Percentiles rank a stretch among this genome's conserved stretches.
These are phyloP conservation scores for Aphanomyces cochlioides DNA, from an alignment of 352 stramenopile genomes.

Conservation along the genomic window DNA sequence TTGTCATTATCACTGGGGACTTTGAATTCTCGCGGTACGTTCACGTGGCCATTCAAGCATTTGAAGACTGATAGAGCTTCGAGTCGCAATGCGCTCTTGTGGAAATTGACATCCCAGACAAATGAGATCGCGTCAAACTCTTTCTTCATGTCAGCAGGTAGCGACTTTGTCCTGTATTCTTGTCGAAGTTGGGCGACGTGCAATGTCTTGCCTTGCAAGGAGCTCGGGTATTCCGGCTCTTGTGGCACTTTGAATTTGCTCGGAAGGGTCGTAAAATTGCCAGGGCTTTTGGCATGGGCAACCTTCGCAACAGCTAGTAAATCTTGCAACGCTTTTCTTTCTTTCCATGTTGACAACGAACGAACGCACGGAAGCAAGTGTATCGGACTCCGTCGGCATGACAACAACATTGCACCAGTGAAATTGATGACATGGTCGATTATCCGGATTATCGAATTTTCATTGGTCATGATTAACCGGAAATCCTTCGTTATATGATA, in stretches of 20 bases:
- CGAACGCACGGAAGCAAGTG: no score
- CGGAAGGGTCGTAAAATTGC: slow-evolving; percentile 13
- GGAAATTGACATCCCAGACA: slow-evolving; percentile 11
- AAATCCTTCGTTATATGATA: no score
- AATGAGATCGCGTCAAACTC: slow-evolving; percentile 14
- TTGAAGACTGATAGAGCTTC: slow-evolving; percentile 22
- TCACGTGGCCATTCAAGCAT: slow-evolving; percentile 13
- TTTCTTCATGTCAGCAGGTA: background rate
- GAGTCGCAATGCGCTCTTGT: slow-evolving; percentile 12
- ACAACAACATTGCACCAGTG: no score
- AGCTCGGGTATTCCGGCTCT: background rate
- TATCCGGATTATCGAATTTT: no score
- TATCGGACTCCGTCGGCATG: no score
- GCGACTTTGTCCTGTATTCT: background rate
- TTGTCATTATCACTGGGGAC: background rate
- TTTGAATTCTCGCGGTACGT: slow-evolving; percentile 15
- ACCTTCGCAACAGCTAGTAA: slow-evolving; percentile 13
- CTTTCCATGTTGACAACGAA: no score
- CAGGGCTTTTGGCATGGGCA: background rate
- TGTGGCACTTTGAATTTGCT: slow-evolving; percentile 3
- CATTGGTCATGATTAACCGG: no score
- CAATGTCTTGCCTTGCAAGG: slow-evolving; percentile 8
- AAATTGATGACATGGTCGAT: no score
- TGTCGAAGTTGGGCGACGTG: slow-evolving; percentile 4
- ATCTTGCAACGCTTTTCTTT: background rate